phyloP scores from a whole-genome alignment of 345 rosid genomes.

The Dipteronia sinensis region DNA sequence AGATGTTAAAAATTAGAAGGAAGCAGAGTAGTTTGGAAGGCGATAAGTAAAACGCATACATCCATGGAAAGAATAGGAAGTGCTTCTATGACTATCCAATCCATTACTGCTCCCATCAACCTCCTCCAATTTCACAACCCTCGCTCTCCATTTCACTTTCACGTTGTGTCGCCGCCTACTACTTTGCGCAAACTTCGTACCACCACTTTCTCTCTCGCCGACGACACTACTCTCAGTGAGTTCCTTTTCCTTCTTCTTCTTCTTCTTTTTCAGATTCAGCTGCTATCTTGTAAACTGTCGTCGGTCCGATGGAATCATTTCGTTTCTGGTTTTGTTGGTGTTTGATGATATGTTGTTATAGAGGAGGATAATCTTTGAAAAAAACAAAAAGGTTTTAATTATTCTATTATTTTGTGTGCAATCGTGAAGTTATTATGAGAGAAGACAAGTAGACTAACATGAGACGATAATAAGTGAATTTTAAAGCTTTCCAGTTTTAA shows the following conservation, averaged over 20 bases:
- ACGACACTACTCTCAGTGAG: slow-evolving; percentile 38
- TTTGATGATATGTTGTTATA: neutral
- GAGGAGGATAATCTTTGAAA: neutral
- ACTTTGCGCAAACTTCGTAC: slow-evolving; percentile 17
- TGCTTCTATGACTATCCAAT: slow-evolving; percentile 16
- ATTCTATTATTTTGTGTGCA: neutral
- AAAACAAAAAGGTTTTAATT: neutral
- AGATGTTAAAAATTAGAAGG: neutral
- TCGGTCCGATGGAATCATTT: no score
- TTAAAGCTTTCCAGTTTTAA: neutral
- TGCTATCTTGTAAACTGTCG: no score
- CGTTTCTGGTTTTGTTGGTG: neutral
- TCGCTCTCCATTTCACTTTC: slow-evolving; percentile 7
- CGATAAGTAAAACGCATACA: neutral
- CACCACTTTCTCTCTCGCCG: slow-evolving; percentile 32
- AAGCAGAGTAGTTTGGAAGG: neutral
- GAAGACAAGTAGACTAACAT: neutral
- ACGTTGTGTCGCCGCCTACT: neutral
- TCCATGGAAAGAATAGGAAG: slow-evolving; percentile 41
- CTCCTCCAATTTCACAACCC: slow-evolving; percentile 24
- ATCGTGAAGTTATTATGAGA: neutral
- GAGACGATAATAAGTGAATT: neutral
- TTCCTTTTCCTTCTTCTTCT: neutral
- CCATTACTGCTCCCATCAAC: neutral
- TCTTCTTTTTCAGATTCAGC: no score